Evolutionary conservation across 805 yeast genomes (phyloP), one percentile per base, ranked within the genome.

Genomic region (Hanseniaspora lachancei): DNA sequence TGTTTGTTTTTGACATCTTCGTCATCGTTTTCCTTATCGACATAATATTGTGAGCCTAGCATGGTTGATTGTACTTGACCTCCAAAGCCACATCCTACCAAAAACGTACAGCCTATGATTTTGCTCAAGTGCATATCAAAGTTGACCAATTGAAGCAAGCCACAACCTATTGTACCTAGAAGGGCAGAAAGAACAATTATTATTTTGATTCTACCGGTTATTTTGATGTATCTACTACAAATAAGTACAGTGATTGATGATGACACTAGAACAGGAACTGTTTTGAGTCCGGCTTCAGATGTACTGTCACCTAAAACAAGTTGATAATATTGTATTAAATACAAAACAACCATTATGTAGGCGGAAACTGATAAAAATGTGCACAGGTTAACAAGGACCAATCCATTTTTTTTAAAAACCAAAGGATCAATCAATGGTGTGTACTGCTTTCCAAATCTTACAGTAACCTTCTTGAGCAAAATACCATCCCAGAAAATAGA

Each of bases 401-500:
- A 41, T 3, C 55, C 52, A 20, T 41, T 35, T 20, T 51, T 56
- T 15, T 47, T 39, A 24, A 56, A 50, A 15, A 51, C 55, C 16
- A 42, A 35, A 15, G 50, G 49, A 27, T 50, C 50, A 21, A 56
- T 41, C 20, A 56, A 50, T 24, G 58, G 58, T 7, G 43, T 47
- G 27, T n/a, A 36, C 10, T n/a, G n/a, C 40, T 49, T 32, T 3
- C 47, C 24, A 38, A 13, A 55, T 44, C 7, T 44, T 1, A 20
- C 7, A 20, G 55, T 38, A 8, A 60, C 52, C 21, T 51, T 56
- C 3, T 59, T 59, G 43, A 63, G 60, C 9, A 64, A 16, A 15
- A 54, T 48, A 42, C 61, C 61, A 49, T 83, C 86, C 32, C 77
- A 71, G 2, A 78, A 20, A 10, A 80, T 41, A 55, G 83, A 80